Base-by-base conservation (phyloP, 805 yeast genomes). In the Cyberlindnera suaveolens region DNA sequence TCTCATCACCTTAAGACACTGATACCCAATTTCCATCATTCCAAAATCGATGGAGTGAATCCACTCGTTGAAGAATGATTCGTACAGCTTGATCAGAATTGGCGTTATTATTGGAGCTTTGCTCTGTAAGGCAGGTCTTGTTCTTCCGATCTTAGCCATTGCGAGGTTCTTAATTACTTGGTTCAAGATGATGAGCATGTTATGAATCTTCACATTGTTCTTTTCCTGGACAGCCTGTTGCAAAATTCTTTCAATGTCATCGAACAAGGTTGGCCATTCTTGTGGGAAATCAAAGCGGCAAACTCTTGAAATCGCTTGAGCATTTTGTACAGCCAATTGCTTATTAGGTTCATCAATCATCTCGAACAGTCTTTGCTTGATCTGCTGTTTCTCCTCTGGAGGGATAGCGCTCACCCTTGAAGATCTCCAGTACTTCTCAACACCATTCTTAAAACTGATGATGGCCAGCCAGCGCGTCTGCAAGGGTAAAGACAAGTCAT, bases 361-460 rank as follows among this genome's bases (percentile, higher is more conserved):
- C 26, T 72, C 67, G 51, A 88, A 84, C 9, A 86, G 58, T 34
- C 82, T 66, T 16, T 64, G 53, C 45, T 80, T 71, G 38, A 89
- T 87, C 38, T 73, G 76, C 0, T 47, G 47, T 58, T 89, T 91
- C 56, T 89, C 97, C 15, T 83, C 87, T 38, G 72, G 74, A 2
- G 72, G 50, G 16, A 83, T 72, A 1, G 78, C 69, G 47, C 76
- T 65, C 30, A 70, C 64, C 16, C 86, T 70, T 0, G 87, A 70
- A 1, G 82, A 68, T 45, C 96, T 70, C 98, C 99, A 91, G 56
- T 78, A 78, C 57, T 76, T 78, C 15, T 87, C 96, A 17, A 88
- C 70, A 2, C 95, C 95, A 61, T 91, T 91, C 57, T 93, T 91
- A 63, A 91, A 79, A 50, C 84, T 85, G 34, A 91, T 91, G 2